Evolutionary conservation across 495 filamentous ascomycete genomes (phyloP), one percentile per base, ranked within the genome.

Genomic region (Penicillium daleae): DNA sequence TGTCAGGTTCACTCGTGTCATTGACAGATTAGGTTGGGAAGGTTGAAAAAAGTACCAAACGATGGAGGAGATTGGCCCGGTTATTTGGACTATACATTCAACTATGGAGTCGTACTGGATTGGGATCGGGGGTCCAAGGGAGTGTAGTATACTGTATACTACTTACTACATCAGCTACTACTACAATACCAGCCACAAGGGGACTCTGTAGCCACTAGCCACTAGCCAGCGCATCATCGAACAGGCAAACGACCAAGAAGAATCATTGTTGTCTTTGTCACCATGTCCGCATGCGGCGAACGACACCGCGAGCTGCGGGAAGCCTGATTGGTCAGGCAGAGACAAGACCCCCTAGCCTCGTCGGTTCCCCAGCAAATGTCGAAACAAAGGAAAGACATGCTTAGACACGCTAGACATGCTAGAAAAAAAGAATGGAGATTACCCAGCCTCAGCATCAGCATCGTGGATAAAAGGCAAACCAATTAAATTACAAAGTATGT

Each of bases 221-320:
- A 31, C 21, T 50, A 3, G 26, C 57, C 57, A 33, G 51, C 32
- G 12, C 51, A 54, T 54, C 29, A 37, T 50, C 42, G 29, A 37
- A 49, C n/a, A n/a, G n/a, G 27, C 27, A 37, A 50, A 49, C 42
- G 40, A 22, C 24, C 9, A 31, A 35, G 31, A 50, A 44, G 63
- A 57, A 69, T 69, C 65, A 74, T 74, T 74, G 71, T 72, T 72
- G 66, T 72, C 74, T 76, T 78, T 76, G 75, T 75, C 66, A 9
- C 12, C 7, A 10, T 35, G 29, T 70, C 76, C 74, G 77, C 66
- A 75, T 75, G 76, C 77, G 77, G 75, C 71, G 71, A 74, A 31
- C 3, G 4, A 31, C 29, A 31, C 3, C 7, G 4, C 7, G 29
- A 31, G 3, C 7, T 3, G 29, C 15, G 9, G 37, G 10, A 9